Percentiles rank a stretch among this genome's conserved stretches.
Evolutionary conservation across 495 filamentous ascomycete species (phyloP).

Genomic region (Annulohypoxylon bovei): DNA sequence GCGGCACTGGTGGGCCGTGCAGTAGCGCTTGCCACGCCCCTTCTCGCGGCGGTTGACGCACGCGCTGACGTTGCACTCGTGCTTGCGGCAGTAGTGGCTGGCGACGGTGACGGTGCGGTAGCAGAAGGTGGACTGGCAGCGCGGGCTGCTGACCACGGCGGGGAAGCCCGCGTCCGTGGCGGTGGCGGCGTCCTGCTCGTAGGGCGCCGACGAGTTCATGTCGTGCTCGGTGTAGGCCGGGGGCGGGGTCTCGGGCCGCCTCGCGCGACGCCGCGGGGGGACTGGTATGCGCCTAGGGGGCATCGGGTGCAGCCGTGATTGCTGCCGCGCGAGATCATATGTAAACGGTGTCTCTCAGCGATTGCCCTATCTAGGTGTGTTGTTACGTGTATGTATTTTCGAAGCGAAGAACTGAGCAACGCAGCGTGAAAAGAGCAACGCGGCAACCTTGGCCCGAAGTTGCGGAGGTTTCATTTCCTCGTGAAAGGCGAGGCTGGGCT

Average conservation of each 20-base stretch:
- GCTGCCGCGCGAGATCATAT: not conserved
- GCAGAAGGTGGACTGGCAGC: conserved; percentile 37
- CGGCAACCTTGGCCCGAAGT: conserved; percentile 5
- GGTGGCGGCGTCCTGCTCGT: not conserved
- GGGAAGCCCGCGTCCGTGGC: not conserved
- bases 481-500: conserved; percentile 12
- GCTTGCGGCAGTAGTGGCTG: conserved; percentile 34
- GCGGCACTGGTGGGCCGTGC: conserved; percentile 28
- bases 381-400: not conserved
- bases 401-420: not conserved
- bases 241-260: conserved; percentile 31
- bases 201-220: conserved; percentile 1
- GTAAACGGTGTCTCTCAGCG: not conserved
- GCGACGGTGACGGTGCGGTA: conserved; percentile 12
- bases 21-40: conserved; percentile 27
- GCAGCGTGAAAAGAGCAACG: not conserved
- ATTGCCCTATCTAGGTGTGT: not conserved
- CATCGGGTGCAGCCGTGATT: not conserved
- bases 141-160: conserved; percentile 2
- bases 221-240: conserved; percentile 37
- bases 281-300: conserved; percentile 17
- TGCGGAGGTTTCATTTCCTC: not conserved
- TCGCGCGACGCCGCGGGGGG: conserved; percentile 25
- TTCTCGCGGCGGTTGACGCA: conserved; percentile 29
- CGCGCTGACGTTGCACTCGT: conserved; percentile 18